Base-by-base conservation (phyloP, 768 basidiomycete species). In the Rhodotorula toruloides region DNA sequence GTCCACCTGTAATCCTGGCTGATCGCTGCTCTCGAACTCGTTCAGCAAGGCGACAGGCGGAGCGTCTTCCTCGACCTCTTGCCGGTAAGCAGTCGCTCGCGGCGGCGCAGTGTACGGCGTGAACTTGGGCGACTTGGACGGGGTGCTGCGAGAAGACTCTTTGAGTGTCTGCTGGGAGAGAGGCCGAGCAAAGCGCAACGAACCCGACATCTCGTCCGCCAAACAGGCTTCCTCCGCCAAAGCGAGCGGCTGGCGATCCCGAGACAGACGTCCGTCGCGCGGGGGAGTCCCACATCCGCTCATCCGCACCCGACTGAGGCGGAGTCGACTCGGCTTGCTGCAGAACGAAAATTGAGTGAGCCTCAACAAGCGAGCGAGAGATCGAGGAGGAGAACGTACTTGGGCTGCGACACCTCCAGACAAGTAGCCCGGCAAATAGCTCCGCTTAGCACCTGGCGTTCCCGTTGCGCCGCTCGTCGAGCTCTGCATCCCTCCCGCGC, bases 11-110 rank as follows among this genome's bases (percentile, higher is more conserved):
- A 53, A n/a, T 4, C 25, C 16, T 0, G 47, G 4, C 3, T 42
- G 37, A 19, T 61, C 66, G 0, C 22, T 19, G 25, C 37, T 4
- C 17, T 73, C 72, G 27, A 47, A 73, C 50, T 73, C 72, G 56
- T 61, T 63, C 6, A 73, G 61, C 17, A 70, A 63, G 1, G 70
- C 70, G 8, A 62, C 54, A 2, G 72, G 72, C n/a, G 72, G 72
- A 0, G 72, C 72, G 44, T 73, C 72, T 44, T 73, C 72, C 48
- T 73, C 72, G 58, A 66, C 60, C 52, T 71, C 70, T 47, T 56
- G 57, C 19, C 61, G 83, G 76, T 92, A 90, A 64, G 92, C 91
- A 88, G 91, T 72, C 2, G 48, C 54, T 11, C 65, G 61, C 3
- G 64, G 61, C 4, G 64, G 59, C 9, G 63, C 60, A 19, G 57